A percentile compares a stretch with the other conserved stretches of the same genome.
Conservation (phyloP, 2,329 filamentous ascomycete species). For the Xylariomycetidae sp. region DNA sequence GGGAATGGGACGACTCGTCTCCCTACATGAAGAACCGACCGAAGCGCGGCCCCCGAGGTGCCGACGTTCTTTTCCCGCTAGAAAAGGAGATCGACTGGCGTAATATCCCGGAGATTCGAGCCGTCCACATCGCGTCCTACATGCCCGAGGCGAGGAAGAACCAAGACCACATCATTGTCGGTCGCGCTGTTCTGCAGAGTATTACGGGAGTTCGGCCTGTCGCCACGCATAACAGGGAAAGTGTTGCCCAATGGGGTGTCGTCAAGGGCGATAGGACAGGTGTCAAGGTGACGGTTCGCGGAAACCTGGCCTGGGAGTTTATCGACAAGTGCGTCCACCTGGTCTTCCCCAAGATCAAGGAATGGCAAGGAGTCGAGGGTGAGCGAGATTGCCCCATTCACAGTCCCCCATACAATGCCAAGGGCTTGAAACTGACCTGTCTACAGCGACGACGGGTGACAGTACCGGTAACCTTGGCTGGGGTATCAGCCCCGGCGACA, state of each 20-base stretch:
- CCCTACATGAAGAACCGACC: constrained; percentile 93
- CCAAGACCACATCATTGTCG: constrained; percentile 71
- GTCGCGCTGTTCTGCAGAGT: constrained; percentile 75
- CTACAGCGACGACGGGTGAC: constrained; percentile 63
- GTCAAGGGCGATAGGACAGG: constrained; percentile 64
- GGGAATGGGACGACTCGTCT: constrained; percentile 82
- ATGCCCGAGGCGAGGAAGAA: constrained; percentile 66
- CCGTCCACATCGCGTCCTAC: constrained; percentile 73
- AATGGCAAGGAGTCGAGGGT: constrained; percentile 68
- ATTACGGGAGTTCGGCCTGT: constrained; percentile 72
- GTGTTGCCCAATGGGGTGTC: constrained; percentile 71
- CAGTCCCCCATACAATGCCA: no score
- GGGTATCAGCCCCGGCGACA: constrained; percentile 68
- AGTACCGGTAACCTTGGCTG: constrained; percentile 81
- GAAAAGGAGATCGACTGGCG: constrained; percentile 71
- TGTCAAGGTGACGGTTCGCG: constrained; percentile 70
- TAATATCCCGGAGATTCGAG: constrained; percentile 77
- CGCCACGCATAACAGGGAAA: constrained; percentile 63
- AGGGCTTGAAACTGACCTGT: constrained; percentile 6
- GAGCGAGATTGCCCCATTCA: constrained; percentile 17
- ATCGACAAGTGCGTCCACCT: constrained; percentile 84
- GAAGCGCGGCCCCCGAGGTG: constrained; percentile 76
- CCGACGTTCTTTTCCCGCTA: constrained; percentile 62
- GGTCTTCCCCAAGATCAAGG: constrained; percentile 91
- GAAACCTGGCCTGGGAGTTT: constrained; percentile 83